A percentile compares a stretch with the other conserved stretches of the same genome.
These are phyloP conservation scores for Rutidosis leptorrhynchoides DNA, from an alignment of 129 eudicot genomes.

Conservation along the genomic window DNA sequence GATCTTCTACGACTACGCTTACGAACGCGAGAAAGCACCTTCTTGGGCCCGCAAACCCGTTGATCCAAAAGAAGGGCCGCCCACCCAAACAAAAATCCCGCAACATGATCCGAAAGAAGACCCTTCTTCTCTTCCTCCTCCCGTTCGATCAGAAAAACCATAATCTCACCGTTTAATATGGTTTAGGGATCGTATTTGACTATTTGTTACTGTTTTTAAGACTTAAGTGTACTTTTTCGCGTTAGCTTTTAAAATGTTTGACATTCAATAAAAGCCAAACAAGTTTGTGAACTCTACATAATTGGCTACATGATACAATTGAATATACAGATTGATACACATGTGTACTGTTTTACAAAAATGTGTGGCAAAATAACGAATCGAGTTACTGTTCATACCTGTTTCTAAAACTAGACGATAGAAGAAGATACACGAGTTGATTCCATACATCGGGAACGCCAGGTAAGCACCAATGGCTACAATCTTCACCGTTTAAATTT, in stretches of 20 bases:
- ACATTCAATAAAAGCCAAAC: constrained; percentile 4
- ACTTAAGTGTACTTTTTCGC: not conserved
- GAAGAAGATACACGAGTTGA: constrained; percentile 56
- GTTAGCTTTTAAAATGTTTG: not conserved
- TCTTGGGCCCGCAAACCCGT: constrained; percentile 73
- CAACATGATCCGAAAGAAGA: constrained; percentile 9
- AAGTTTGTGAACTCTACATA: not conserved
- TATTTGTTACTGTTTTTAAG: not conserved
- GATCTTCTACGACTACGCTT: constrained; percentile 72
- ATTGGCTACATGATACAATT: constrained; percentile 6
- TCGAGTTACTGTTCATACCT: constrained; percentile 19
- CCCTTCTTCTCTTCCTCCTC: constrained; percentile 11
- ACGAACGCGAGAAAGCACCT: constrained; percentile 57
- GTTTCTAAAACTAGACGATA: constrained; percentile 35
- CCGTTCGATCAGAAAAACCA: not conserved
- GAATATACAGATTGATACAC: not conserved
- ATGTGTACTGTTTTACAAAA: not conserved
- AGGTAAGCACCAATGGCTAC: constrained; percentile 99
- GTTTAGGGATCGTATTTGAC: not conserved
- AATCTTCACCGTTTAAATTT: constrained; percentile 67
- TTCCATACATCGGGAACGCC: constrained; percentile 98
- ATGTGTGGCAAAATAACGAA: not conserved
- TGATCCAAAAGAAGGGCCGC: constrained; percentile 38
- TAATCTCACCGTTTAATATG: not conserved
- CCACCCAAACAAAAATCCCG: constrained; percentile 50